Conservation (phyloP, 176 grass and related monocot genomes). For the Phoenix roebelenii region DNA sequence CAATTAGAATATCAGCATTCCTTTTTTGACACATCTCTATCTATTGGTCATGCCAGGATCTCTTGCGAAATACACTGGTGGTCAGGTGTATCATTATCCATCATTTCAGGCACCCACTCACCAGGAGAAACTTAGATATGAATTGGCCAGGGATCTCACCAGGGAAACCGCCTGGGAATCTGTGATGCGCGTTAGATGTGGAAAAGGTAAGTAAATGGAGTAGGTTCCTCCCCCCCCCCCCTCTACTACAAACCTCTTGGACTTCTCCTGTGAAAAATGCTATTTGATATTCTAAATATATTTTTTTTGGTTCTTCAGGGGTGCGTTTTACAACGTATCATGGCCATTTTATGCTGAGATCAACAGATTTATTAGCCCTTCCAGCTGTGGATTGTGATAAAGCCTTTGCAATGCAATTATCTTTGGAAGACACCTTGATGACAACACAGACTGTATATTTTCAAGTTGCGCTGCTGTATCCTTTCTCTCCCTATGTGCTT, state of each 20-base stretch:
- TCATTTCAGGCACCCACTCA: conserved; percentile 59
- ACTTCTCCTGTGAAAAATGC: no score
- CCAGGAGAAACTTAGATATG: conserved; percentile 65
- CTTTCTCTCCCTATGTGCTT: conserved; percentile 22
- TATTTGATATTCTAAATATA: conserved; percentile 1
- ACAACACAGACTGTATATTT: conserved; percentile 85
- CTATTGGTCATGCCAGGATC: conserved; percentile 38
- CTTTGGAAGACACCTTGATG: conserved; percentile 84
- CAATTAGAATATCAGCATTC: no score
- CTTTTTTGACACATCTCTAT: background rate
- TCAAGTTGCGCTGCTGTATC: conserved; percentile 95
- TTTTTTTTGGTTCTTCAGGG: conserved; percentile 37
- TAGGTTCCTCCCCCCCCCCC: no score
- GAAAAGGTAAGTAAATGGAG: conserved; percentile 56
- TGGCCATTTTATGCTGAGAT: conserved; percentile 96
- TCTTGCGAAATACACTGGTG: conserved; percentile 87
- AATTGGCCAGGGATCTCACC: conserved; percentile 71
- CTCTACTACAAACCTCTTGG: no score
- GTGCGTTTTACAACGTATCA: conserved; percentile 92
- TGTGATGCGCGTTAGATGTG: conserved; percentile 96
- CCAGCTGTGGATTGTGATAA: conserved; percentile 98
- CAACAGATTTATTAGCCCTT: conserved; percentile 90
- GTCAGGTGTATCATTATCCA: conserved; percentile 94
- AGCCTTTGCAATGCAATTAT: conserved; percentile 86
- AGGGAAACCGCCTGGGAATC: conserved; percentile 97